Evolutionary conservation across 202 grass and related monocot genomes (phyloP).

Genomic region (Panicum virgatum): DNA sequence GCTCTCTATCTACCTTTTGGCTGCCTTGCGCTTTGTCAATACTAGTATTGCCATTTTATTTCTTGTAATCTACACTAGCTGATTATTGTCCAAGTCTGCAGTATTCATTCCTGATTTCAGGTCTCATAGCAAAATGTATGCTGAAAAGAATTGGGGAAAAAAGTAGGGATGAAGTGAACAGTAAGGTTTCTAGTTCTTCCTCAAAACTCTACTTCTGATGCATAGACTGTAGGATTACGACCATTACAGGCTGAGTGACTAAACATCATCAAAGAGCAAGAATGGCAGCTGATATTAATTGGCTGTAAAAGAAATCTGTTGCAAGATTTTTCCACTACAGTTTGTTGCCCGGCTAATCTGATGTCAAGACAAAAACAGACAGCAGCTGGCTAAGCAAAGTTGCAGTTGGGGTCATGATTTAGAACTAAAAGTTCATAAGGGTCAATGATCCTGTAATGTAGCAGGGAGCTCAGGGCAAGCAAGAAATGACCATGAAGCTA

Average conservation of each 20-base stretch:
- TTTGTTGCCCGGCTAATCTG: conserved; percentile 7
- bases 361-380: not conserved
- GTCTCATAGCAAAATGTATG: not conserved
- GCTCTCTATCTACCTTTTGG: not conserved
- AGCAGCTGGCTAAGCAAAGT: not conserved
- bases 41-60: conserved; percentile 6
- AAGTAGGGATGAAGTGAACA: not conserved
- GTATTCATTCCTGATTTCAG: not conserved
- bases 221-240: not conserved
- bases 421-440: not conserved
- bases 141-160: not conserved
- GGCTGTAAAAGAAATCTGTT: conserved; percentile 12
- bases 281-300: not conserved
- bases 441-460: not conserved
- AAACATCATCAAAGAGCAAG: not conserved
- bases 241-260: not conserved
- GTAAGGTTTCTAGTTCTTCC: not conserved
- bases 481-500: not conserved
- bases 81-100: not conserved
- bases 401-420: not conserved
- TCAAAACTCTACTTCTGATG: conserved; percentile 1
- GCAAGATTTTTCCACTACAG: not conserved
- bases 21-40: not conserved
- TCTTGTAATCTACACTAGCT: not conserved
- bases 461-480: not conserved